Base-by-base conservation (phyloP, 108 stramenopile species). In the Asterionellopsis glacialis region DNA sequence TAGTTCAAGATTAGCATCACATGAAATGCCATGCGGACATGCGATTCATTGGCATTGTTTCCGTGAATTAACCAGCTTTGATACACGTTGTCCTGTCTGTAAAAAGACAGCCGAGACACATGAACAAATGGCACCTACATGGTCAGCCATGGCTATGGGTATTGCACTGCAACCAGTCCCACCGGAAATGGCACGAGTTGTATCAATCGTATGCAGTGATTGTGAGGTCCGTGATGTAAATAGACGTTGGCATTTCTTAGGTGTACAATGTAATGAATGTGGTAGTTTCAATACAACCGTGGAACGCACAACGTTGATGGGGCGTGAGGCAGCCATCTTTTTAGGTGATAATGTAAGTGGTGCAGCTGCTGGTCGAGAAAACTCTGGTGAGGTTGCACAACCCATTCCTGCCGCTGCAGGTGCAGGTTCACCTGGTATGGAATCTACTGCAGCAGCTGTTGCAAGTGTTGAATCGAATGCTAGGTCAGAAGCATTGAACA, bases 61-160 rank as follows among this genome's bases (percentile, higher is more conserved):
- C 60, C 76, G 79, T 16, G 73, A 87, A 55, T 75, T 93, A 11
- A 74, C 86, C 0, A 74, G 80, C 7, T 75, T 85, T 57, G 91
- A 93, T 53, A 76, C 81, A 12, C 69, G 91, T 19, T 93, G 91
- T 51, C 91, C 91, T 10, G 79, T 93, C 33, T 93, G 91, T 65
- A 93, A 93, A 62, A 93, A 90, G 67, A 93, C 91, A 43, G 91
- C 91, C 14, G 90, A 92, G 69, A 88, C 86, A n/a, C 79, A 66
- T 11, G 91, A 93, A 53, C 75, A 81, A 41, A 93, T 93, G 91
- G 71, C 78, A 63, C 79, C 82, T 18, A 89, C 85, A 12, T 93
- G 91, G 91, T 68, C 62, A 49, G 84, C 86, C 43, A 89, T 93
- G 80, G 88, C 91, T 0, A 64, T 72, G 60, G 88, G 80, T 6